phyloP scores from a whole-genome alignment of 2,329 filamentous ascomycete species.

The Alternaria gaisen region DNA sequence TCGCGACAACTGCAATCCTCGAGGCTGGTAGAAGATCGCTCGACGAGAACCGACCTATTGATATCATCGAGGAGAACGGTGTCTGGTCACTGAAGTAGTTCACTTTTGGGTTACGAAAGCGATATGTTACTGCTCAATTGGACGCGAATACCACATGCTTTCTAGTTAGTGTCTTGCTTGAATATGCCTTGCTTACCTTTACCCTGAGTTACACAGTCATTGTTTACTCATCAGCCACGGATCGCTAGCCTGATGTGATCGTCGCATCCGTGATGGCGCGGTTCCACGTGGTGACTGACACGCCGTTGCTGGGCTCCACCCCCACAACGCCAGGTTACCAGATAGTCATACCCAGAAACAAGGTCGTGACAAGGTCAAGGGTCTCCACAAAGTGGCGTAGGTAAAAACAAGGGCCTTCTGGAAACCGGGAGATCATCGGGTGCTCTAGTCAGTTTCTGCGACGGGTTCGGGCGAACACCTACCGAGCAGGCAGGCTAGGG shows the following conservation, averaged over 20 bases:
- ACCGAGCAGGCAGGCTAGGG: constrained; percentile 12
- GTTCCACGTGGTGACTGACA: constrained; percentile 13
- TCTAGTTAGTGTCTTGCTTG: not conserved
- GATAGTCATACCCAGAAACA: not conserved
- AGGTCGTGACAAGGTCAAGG: constrained; percentile 8
- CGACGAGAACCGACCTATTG: constrained; percentile 81
- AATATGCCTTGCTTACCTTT: constrained; percentile 1
- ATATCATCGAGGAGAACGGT: constrained; percentile 72
- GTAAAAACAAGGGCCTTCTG: constrained; percentile 10
- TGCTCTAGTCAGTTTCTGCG: constrained; percentile 8
- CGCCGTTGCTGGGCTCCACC: constrained; percentile 6
- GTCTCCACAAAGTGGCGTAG: constrained; percentile 11
- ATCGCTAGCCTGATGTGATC: constrained; percentile 3
- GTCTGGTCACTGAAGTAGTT: constrained; percentile 71
- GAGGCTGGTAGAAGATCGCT: constrained; percentile 86
- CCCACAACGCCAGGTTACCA: constrained; percentile 1
- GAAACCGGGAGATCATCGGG: constrained; percentile 8
- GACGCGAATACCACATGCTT: not conserved
- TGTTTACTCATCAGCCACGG: not conserved
- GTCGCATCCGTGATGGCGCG: constrained; percentile 7
- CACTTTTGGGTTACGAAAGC: not conserved
- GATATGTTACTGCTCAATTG: not conserved
- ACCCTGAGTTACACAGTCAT: not conserved
- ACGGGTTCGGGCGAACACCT: constrained; percentile 11
- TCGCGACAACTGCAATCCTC: constrained; percentile 90